phyloP scores from a whole-genome alignment of 129 eudicot genomes.

The Artemisia argyi region DNA sequence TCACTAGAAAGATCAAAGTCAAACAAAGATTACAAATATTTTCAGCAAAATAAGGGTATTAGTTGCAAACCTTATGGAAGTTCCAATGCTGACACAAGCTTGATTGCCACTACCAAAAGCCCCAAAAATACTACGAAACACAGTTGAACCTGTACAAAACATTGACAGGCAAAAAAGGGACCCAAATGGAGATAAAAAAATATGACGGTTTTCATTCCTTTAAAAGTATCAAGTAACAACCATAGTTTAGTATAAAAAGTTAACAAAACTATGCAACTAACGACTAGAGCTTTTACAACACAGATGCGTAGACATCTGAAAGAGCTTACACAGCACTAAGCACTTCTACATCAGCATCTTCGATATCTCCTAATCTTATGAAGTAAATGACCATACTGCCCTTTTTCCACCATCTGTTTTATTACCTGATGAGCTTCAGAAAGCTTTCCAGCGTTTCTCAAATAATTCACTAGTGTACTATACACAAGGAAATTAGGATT shows the following conservation, averaged over 20 bases:
- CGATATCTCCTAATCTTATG: constrained; percentile 39
- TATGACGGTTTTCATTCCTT: constrained; percentile 30
- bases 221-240: constrained; percentile 16
- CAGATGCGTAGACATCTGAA: constrained; percentile 9
- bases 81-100: not conserved
- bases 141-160: not conserved
- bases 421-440: constrained; percentile 40
- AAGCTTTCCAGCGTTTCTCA: constrained; percentile 14
- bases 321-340: constrained; percentile 14
- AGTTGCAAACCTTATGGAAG: constrained; percentile 6
- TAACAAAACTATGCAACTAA: constrained; percentile 20
- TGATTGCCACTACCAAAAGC: not conserved
- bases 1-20: not conserved
- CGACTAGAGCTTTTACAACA: constrained; percentile 18
- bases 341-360: constrained; percentile 48
- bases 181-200: constrained; percentile 11
- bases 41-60: not conserved
- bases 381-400: constrained; percentile 19
- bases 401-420: constrained; percentile 24
- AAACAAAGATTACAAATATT: not conserved
- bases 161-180: not conserved
- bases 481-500: constrained; percentile 92
- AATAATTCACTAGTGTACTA: constrained; percentile 50
- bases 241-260: constrained; percentile 19
- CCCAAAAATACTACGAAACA: not conserved